Base-by-base conservation (phyloP, 2,329 filamentous ascomycete species). In the Cytospora leucostoma region DNA sequence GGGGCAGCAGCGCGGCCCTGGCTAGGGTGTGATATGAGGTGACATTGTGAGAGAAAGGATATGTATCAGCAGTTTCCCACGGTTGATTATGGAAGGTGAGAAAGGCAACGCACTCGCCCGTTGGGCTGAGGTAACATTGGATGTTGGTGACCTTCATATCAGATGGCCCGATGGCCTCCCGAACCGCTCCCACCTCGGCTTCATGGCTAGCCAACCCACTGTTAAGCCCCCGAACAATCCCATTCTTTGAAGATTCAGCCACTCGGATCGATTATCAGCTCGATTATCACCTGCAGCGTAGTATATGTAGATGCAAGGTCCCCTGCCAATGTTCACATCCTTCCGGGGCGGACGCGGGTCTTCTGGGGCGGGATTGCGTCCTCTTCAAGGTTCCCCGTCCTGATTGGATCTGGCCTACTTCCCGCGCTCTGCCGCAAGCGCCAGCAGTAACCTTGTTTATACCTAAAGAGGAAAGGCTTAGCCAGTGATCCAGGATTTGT, bases 291-390 rank as follows among this genome's bases (percentile, higher is more conserved):
- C 60, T 56, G 57, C 59, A 56, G 64, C 40, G 47, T 13, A 37
- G 35, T 37, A 7, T 13, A 37, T 37, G 35, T 56, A 55, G 59
- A 53, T 68, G 69, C 67, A 69, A 60, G 68, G 65, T 61, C 59
- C 68, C 68, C 68, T 69, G 66, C 54, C 8, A 19, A 4, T n/a
- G 19, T 66, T 68, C 68, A 69, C 67, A 68, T 19, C 57, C n/a
- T 52, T 17, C 35, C 11, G n/a, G n/a, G n/a, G n/a, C n/a, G n/a
- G n/a, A n/a, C n/a, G n/a, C 32, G 55, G 55, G 21, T 21, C 40
- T 17, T 8, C 44, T 59, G 37, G 44, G 56, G 5, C 32, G 7
- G 19, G 27, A n/a, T 3, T 27, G 27, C 49, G 3, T 21, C 11
- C 19, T 12, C 19, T 15, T 7, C 19, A 51, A 8, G 19, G 10